Base-by-base conservation (phyloP, 2,329 filamentous ascomycete genomes). In the Ophiosphaerella herpotricha region DNA sequence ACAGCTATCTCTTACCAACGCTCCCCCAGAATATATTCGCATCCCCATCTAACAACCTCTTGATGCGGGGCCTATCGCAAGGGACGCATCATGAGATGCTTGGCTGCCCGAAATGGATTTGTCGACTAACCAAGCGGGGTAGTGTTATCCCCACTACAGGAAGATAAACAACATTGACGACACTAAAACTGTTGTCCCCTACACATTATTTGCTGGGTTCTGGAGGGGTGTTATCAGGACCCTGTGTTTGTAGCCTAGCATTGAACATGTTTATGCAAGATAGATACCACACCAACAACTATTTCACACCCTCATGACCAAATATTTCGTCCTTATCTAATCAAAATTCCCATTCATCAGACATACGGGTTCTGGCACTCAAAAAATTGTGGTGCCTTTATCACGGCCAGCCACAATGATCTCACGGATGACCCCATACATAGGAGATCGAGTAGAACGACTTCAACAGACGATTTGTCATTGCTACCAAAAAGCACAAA, bases 111-210 rank as follows among this genome's bases (percentile, higher is more conserved):
- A 48, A 41, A 53, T 26, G 48, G 55, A 39, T 48, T 40, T 49
- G 31, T 18, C 47, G 47, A 39, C 61, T 61, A 63, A 54, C 54
- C 52, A 37, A 57, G 54, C 53, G 50, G 60, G 61, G 61, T 57
- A 64, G 50, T 57, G 21, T 35, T 56, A 53, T 63, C 60, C 59
- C 45, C 40, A 36, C 48, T 13, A 41, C 42, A 35, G 34, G 7
- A 44, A 45, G 50, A 54, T 50, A 53, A 54, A 40, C 38, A 51
- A 35, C 42, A 55, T 52, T 50, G 49, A 62, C 46, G 51, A 57
- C 49, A 55, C 52, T 37, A 43, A 34, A 24, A 35, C 26, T 31
- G 16, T 37, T 31, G 29, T 57, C 57, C 26, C 54, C 59, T 57
- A 64, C 61, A 61, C 12, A 50, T 34, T n/a, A 45, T 13, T n/a